Evolutionary conservation across 805 yeast genomes (phyloP).

Genomic region (Zygotorulaspora chibaensis): DNA sequence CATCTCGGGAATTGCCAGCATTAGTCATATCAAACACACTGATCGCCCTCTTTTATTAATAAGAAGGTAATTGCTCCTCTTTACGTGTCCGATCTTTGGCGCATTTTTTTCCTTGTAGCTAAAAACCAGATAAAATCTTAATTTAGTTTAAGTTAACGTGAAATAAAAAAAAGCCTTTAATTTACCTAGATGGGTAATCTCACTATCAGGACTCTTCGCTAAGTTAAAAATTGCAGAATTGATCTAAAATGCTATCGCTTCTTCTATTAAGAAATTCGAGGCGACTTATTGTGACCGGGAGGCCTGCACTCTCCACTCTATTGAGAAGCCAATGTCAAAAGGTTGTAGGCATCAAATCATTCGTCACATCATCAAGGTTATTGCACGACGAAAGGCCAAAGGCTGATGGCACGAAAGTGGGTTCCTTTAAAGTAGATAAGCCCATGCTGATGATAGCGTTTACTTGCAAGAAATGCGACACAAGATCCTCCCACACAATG

Average conservation of each 20-base stretch:
- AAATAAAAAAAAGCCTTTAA: neutral
- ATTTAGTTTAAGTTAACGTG: neutral
- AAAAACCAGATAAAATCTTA: neutral
- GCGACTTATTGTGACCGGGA: neutral
- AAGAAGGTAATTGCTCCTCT: neutral
- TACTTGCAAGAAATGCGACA: constrained; percentile 83
- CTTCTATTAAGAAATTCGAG: neutral
- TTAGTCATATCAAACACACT: constrained; percentile 4
- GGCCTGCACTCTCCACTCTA: neutral
- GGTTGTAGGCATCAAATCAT: neutral
- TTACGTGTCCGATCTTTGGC: constrained; percentile 6
- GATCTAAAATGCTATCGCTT: constrained; percentile 1
- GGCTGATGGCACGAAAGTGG: constrained; percentile 1
- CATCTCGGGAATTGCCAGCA: constrained; percentile 1
- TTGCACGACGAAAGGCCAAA: neutral
- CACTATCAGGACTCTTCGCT: neutral
- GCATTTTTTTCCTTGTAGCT: neutral
- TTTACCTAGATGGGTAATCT: constrained; percentile 7
- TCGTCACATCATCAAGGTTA: neutral
- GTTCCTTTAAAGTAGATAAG: constrained; percentile 50
- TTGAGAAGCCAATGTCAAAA: neutral
- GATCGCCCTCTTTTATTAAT: neutral
- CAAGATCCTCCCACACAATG: constrained; percentile 82
- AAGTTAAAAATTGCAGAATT: neutral
- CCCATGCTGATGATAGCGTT: constrained; percentile 85